Evolutionary conservation across 2,329 filamentous ascomycete species (phyloP), one percentile per base, ranked within the genome.

Genomic region (Scedosporium dehoogii): DNA sequence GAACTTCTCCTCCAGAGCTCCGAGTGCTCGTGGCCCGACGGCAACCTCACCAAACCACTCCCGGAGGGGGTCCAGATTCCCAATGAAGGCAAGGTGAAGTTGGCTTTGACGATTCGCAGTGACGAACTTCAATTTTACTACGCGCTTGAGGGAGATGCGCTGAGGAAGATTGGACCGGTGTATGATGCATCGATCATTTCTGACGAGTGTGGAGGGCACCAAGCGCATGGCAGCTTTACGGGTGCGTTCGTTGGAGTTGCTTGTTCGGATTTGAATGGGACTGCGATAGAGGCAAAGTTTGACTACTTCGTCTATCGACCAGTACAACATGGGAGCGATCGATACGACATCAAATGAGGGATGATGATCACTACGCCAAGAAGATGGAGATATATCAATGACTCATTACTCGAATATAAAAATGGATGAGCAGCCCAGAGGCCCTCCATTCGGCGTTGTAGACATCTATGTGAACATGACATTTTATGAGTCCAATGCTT

Each of bases 151-250:
- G 78, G 74, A 0, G 73, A 72, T 10, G 66, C 75, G 27, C 64
- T 83, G 64, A 74, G 76, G 67, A 72, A 77, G 64, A 74, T 86
- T 58, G 84, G 84, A 0, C 81, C 80, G 0, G 78, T 83, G 1
- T 79, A 80, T 55, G 82, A 87, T 66, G 84, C 84, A 0, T 82
- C 81, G 6, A 80, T 86, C 14, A 64, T 87, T 6, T 83, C 79
- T 10, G 85, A 87, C 66, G 85, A 87, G 72, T 87, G 84, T 63
- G 84, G 84, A 9, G 84, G 84, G 0, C 83, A 86, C 64, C 78
- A 81, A 64, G 78, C 74, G 2, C 82, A 86, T 65, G 84, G 84
- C 1, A 87, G 84, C 69, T 87, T 87, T 65, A 87, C 84, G 0
- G 84, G 84, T 0, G 82, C 84, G 0, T 85, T 85, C 73, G 78